phyloP scores from a whole-genome alignment of 2,329 filamentous ascomycete genomes.

The Aspergillus ochraceus region DNA sequence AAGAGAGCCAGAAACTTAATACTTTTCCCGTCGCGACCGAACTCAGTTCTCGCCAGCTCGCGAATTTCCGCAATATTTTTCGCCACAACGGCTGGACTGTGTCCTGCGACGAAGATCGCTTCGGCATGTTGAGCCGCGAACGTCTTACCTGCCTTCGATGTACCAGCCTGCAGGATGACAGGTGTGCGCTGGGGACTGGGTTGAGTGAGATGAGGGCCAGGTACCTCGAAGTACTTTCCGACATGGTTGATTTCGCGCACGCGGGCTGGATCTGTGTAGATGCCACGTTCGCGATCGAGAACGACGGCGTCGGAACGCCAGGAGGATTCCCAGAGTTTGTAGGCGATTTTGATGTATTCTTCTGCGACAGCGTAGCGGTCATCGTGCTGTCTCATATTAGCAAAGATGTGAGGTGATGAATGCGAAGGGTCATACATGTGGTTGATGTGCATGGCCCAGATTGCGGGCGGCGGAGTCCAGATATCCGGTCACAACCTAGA shows the following conservation, averaged over 20 bases:
- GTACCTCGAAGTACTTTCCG: conserved; percentile 64
- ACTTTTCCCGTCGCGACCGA: conserved; percentile 57
- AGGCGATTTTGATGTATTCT: conserved; percentile 64
- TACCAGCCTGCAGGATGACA: conserved; percentile 69
- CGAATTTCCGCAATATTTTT: conserved; percentile 65
- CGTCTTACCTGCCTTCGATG: conserved; percentile 62
- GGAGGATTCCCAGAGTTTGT: conserved; percentile 67
- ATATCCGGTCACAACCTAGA: conserved; percentile 65
- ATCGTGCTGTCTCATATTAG: conserved; percentile 52
- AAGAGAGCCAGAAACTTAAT: conserved; percentile 70
- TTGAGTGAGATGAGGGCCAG: conserved; percentile 65
- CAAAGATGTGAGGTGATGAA: too few species aligned
- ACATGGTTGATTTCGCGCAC: conserved; percentile 67
- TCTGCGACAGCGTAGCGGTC: conserved; percentile 64
- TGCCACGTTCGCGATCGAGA: conserved; percentile 56
- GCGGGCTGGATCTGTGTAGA: conserved; percentile 60
- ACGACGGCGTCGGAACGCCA: conserved; percentile 68
- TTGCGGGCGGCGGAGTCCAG: conserved; percentile 67
- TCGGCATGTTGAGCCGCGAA: conserved; percentile 72
- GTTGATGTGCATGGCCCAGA: conserved; percentile 58
- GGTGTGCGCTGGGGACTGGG: conserved; percentile 69
- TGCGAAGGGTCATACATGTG: conserved; percentile 28
- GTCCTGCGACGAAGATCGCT: conserved; percentile 68
- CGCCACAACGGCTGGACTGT: conserved; percentile 61
- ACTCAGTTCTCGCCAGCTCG: conserved; percentile 51